These are phyloP conservation scores for Paecilomyces niveus DNA, from an alignment of 2,329 filamentous ascomycete genomes.

Conservation along the genomic window DNA sequence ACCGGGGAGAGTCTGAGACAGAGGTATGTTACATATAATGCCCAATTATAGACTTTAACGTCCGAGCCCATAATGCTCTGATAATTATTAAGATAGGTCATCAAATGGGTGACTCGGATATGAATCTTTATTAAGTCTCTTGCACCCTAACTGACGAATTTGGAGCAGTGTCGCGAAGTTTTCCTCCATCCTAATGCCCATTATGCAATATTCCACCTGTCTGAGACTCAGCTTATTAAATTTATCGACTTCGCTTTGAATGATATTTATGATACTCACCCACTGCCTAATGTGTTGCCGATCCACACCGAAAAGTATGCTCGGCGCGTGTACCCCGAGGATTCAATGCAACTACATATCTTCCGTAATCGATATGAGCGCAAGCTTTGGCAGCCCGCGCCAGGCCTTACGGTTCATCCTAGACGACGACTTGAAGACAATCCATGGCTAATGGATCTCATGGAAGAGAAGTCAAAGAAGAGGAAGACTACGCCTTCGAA, in stretches of 20 bases:
- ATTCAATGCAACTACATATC: constrained; percentile 4
- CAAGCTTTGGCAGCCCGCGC: not conserved
- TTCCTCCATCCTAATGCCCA: constrained; percentile 5
- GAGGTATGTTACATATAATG: constrained; percentile 1
- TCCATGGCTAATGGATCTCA: not conserved
- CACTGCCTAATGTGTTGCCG: not conserved
- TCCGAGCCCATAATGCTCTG: too few relatives aligned
- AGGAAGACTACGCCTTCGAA: too few relatives aligned
- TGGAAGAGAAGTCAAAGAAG: too few relatives aligned
- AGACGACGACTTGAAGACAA: not conserved
- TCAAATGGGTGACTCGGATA: not conserved
- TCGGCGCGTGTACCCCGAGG: constrained; percentile 1
- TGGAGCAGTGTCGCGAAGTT: constrained; percentile 5
- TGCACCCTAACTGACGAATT: too few relatives aligned
- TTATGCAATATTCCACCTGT: constrained; percentile 2
- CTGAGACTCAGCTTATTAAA: constrained; percentile 2
- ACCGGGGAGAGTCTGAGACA: constrained; percentile 1
- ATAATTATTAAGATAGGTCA: too few relatives aligned
- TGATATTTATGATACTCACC: not conserved
- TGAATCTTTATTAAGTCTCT: not conserved
- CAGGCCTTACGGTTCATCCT: not conserved
- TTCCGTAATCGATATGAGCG: constrained; percentile 7
- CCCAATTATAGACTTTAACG: not conserved
- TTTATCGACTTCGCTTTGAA: constrained; percentile 2
- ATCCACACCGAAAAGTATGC: constrained; percentile 6